Evolutionary conservation across 2,329 filamentous ascomycete species (phyloP), one percentile per base, ranked within the genome.

Genomic region (Aspergillus fijiensis): DNA sequence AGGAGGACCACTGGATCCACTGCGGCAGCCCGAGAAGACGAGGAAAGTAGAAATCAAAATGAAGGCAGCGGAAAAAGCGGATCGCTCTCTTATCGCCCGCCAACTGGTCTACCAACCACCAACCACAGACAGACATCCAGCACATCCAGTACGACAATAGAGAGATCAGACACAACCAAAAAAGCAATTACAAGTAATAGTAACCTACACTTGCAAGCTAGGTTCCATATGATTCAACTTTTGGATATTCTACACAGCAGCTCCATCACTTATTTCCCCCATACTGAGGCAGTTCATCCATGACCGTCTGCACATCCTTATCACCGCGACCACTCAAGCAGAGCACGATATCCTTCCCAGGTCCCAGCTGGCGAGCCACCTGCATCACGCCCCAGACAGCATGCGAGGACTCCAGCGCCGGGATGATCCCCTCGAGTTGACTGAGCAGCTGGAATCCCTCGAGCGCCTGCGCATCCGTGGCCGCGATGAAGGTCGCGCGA

Each of bases 271-370:
- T 96, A 80, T 89, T 81, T 14, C 93, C 92, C 0, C 92, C 92
- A 60, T 97, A 77, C 69, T 83, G 89, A 19, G 93, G 93, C 73
- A 97, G 76, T 79, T 95, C 90, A 72, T 96, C 93, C 1, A 94
- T 93, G 55, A 98, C 93, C 70, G 89, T 96, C 84, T 98, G 92
- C 62, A 98, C 94, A 73, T 98, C 95, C 85, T 98, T 98, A 77
- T 98, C 94, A 60, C 94, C 94, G 65, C 94, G 83, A 5, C 94
- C 94, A 74, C 90, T 94, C 48, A 98, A 74, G 77, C 93, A 97
- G 66, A 98, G 90, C 60, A 98, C 93, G 39, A 98, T 79, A 72
- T 97, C 91, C 77, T 96, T 81, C 51, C 85, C 91, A 77, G 91
- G 89, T 62, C 84, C 84, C 89, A 97, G 91, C 62, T 87, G 91